A percentile compares a stretch with the other conserved stretches of the same genome.
These are phyloP conservation scores for Crithidia fasciculata DNA, from an alignment of 208 protist genomes.

Conservation along the genomic window DNA sequence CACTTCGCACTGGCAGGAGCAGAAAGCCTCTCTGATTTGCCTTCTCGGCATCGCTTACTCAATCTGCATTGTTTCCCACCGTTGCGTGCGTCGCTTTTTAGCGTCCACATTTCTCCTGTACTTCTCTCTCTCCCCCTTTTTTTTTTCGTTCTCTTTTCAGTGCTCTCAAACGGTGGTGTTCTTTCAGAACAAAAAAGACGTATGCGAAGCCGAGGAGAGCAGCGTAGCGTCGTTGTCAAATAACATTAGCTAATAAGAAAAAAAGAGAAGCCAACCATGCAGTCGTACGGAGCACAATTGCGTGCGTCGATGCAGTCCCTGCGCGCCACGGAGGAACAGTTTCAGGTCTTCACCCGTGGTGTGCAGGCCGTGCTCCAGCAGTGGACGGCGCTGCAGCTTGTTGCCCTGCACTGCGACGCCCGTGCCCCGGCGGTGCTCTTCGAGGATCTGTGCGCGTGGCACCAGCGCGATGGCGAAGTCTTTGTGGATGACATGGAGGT, in stretches of 20 bases:
- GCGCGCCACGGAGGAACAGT: constrained; percentile 72
- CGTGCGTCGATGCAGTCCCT: constrained; percentile 30
- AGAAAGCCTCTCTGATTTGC: no score
- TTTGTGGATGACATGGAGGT: constrained; percentile 86
- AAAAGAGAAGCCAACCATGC: not conserved
- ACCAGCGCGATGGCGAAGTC: constrained; percentile 73
- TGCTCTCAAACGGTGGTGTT: no score
- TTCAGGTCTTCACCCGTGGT: constrained; percentile 64
- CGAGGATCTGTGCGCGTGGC: constrained; percentile 71
- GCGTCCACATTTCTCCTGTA: no score
- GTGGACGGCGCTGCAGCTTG: constrained; percentile 87
- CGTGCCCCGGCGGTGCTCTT: constrained; percentile 60
- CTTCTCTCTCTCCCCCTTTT: no score
- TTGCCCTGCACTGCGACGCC: constrained; percentile 75
- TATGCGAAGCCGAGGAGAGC: no score
- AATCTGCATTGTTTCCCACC: no score
- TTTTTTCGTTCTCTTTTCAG: no score
- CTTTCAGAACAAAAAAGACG: no score
- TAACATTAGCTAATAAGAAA: not conserved
- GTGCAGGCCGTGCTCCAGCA: constrained; percentile 80
- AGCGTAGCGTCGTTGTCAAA: not conserved
- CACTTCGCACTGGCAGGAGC: no score
- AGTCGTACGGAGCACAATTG: constrained; percentile 37
- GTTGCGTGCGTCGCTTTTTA: no score
- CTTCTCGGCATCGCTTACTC: no score